A percentile compares a stretch with the other conserved stretches of the same genome.
These are phyloP conservation scores for Cryptococcus sp. DNA, from an alignment of 1,284 basidiomycete species.

Conservation along the genomic window DNA sequence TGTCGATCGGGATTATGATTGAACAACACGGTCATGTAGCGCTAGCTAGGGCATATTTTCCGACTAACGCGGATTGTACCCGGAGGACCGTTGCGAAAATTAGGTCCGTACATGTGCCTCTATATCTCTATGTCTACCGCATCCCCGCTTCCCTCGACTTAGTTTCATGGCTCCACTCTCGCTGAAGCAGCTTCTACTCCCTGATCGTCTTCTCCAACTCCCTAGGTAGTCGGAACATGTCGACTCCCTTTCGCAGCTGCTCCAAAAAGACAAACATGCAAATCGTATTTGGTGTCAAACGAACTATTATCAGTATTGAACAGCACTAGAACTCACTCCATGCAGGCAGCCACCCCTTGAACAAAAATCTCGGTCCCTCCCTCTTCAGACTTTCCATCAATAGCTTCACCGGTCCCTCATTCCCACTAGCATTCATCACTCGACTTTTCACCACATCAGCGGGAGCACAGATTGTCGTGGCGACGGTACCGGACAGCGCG, in stretches of 20 bases:
- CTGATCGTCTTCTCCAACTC: background rate
- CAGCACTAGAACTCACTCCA: constrained; percentile 43
- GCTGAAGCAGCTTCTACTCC: no score
- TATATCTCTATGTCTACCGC: no score
- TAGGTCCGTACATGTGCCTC: no score
- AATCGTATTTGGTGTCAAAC: constrained; percentile 50
- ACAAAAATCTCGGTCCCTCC: constrained; percentile 50
- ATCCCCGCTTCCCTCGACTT: no score
- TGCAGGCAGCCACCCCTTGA: constrained; percentile 56
- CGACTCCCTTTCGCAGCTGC: constrained; percentile 42
- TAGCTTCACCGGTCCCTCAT: constrained; percentile 23
- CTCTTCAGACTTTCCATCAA: constrained; percentile 23
- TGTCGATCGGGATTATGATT: no score
- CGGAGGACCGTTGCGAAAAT: no score
- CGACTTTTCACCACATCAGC: constrained; percentile 53
- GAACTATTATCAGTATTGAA: constrained; percentile 29
- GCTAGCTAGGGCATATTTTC: no score
- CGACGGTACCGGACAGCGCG: constrained; percentile 53
- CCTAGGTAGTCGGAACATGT: constrained; percentile 14
- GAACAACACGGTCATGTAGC: no score
- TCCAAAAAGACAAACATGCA: constrained; percentile 48
- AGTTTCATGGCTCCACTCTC: no score
- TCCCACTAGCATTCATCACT: constrained; percentile 48
- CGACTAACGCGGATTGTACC: no score
- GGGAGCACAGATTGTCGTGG: constrained; percentile 52